Evolutionary conservation across 2,329 filamentous ascomycete genomes (phyloP).

Genomic region (Pezizomycotina sp.): DNA sequence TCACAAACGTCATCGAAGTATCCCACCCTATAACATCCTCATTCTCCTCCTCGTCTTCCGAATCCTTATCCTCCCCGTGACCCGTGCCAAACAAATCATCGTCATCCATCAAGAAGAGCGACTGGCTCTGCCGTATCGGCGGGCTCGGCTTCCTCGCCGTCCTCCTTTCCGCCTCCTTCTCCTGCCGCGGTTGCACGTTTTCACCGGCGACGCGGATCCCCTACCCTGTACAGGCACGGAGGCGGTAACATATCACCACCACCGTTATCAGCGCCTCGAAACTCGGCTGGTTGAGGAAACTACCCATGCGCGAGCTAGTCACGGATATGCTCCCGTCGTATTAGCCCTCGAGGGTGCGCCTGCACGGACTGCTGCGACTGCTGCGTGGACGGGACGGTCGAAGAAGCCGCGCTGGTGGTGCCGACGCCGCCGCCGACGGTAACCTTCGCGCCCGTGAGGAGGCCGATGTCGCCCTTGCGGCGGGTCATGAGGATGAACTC

Average conservation of each 20-base stretch:
- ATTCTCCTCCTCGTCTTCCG: conserved; percentile 11
- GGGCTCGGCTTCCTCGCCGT: conserved; percentile 8
- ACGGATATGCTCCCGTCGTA: too few relatives aligned
- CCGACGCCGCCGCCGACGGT: too few relatives aligned
- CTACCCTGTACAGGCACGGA: not conserved
- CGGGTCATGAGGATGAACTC: conserved; percentile 40
- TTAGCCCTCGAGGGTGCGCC: too few relatives aligned
- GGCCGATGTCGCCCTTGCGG: conserved; percentile 16
- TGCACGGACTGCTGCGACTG: too few relatives aligned
- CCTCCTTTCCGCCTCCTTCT: too few relatives aligned
- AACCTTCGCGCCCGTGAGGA: too few relatives aligned
- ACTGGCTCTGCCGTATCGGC: conserved; percentile 11
- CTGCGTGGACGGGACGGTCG: too few relatives aligned
- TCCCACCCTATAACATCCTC: conserved; percentile 18
- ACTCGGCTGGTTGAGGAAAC: too few relatives aligned
- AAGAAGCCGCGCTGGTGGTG: too few relatives aligned
- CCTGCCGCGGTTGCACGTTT: too few relatives aligned
- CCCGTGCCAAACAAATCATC: conserved; percentile 15
- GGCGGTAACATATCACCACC: conserved; percentile 5
- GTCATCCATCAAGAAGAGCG: conserved; percentile 15
- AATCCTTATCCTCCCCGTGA: conserved; percentile 7
- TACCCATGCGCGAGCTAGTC: too few relatives aligned
- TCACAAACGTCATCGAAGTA: conserved; percentile 12
- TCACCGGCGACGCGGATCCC: not conserved
- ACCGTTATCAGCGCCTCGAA: conserved; percentile 13